These are phyloP conservation scores for Mycena maculata DNA, from an alignment of 768 basidiomycete genomes.

Conservation along the genomic window DNA sequence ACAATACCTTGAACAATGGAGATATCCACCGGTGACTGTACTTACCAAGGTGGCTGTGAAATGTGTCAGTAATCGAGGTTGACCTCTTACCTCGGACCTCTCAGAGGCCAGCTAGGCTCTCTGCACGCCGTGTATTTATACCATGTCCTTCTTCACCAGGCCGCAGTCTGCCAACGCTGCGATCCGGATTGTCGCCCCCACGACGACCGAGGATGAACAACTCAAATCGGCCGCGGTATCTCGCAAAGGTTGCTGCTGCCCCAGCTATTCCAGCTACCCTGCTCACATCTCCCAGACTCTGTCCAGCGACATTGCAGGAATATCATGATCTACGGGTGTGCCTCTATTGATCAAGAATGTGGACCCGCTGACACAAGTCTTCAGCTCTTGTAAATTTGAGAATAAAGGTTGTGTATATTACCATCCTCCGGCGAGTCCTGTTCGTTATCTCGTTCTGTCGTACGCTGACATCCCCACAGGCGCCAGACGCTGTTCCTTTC, in stretches of 20 bases:
- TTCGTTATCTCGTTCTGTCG: neutral
- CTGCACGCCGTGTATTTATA: constrained; percentile 26
- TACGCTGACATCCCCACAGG: constrained; percentile 23
- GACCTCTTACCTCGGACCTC: constrained; percentile 13
- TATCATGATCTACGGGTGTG: constrained; percentile 90
- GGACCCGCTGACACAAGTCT: constrained; percentile 5
- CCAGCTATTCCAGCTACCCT: neutral
- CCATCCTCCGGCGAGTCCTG: constrained; percentile 73
- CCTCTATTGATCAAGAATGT: neutral
- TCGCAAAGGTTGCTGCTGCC: constrained; percentile 66
- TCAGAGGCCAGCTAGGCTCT: constrained; percentile 18
- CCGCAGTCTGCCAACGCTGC: constrained; percentile 71
- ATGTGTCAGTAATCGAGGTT: constrained; percentile 21
- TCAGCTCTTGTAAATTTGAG: constrained; percentile 85
- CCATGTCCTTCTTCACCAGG: constrained; percentile 78
- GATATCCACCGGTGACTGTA: neutral
- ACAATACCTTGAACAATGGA: constrained; percentile 9
- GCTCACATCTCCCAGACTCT: constrained; percentile 59
- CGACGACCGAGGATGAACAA: constrained; percentile 51
- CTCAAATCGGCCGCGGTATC: constrained; percentile 37
- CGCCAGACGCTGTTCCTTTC: constrained; percentile 39
- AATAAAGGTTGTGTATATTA: constrained; percentile 88
- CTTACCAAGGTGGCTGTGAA: constrained; percentile 5
- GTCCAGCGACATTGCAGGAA: constrained; percentile 89
- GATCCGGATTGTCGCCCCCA: constrained; percentile 78